Percentiles rank a stretch among this genome's conserved stretches.
Conservation (phyloP, 2,329 filamentous ascomycete species). For the Cladobotryum protrusum region DNA sequence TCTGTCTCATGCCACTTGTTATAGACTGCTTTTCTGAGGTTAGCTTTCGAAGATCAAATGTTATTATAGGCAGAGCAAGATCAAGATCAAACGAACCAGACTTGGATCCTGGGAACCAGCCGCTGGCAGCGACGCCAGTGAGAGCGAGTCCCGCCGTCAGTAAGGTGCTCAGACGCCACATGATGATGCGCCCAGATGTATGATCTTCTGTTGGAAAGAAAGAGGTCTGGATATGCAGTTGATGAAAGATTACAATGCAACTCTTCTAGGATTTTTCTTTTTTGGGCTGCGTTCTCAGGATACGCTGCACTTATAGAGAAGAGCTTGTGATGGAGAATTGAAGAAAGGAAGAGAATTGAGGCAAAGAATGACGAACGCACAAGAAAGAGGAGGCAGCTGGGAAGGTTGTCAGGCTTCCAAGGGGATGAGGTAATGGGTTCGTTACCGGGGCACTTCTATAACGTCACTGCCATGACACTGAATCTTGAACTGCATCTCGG, state of each 20-base stretch:
- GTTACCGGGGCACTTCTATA: constrained; percentile 3
- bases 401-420: neutral
- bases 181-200: constrained; percentile 34
- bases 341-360: constrained; percentile 1
- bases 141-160: constrained; percentile 67
- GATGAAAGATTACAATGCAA: no score
- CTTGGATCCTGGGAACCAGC: constrained; percentile 71
- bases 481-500: neutral
- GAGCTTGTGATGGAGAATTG: neutral
- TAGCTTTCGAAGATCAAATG: neutral
- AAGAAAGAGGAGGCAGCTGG: neutral
- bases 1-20: constrained; percentile 99
- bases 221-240: no score
- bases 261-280: no score
- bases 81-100: constrained; percentile 56
- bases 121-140: constrained; percentile 64
- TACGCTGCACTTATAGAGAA: neutral
- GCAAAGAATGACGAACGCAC: neutral
- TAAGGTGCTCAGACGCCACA: constrained; percentile 72
- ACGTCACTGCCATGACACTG: constrained; percentile 10
- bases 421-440: constrained; percentile 10
- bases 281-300: neutral
- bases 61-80: neutral
- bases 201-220: no score
- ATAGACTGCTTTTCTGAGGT: constrained; percentile 59